Percentiles rank a stretch among this genome's conserved stretches.
These are phyloP conservation scores for Cyclotella cryptica DNA, from an alignment of 108 stramenopile genomes.

Conservation along the genomic window DNA sequence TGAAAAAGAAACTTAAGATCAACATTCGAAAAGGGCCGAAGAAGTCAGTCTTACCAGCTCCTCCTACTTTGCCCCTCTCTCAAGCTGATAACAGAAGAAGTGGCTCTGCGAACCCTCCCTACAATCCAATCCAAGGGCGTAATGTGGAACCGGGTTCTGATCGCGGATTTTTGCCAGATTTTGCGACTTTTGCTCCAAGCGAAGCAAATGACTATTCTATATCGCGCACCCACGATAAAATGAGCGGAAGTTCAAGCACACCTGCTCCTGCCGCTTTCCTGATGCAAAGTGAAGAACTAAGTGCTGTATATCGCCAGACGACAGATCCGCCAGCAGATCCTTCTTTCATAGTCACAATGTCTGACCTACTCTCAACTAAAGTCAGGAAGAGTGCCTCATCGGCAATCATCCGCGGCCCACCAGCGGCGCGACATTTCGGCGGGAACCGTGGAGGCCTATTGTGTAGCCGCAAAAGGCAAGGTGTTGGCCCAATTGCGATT, in stretches of 20 bases:
- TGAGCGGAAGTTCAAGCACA: no score
- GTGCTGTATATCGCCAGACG: neutral
- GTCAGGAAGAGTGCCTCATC: slow-evolving; percentile 82
- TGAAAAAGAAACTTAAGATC: slow-evolving; percentile 82
- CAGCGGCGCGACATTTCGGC: slow-evolving; percentile 89
- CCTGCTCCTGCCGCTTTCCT: no score
- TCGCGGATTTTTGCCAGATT: slow-evolving; percentile 14
- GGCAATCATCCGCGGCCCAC: slow-evolving; percentile 86
- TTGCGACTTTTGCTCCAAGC: slow-evolving; percentile 18
- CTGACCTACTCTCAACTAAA: slow-evolving; percentile 67
- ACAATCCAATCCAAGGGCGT: slow-evolving; percentile 7
- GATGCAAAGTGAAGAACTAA: neutral
- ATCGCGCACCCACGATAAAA: neutral
- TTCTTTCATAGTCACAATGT: slow-evolving; percentile 63
- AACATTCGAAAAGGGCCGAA: slow-evolving; percentile 73
- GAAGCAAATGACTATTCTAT: neutral
- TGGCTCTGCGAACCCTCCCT: slow-evolving; percentile 33
- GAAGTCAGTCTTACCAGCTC: slow-evolving; percentile 37
- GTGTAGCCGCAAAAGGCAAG: slow-evolving; percentile 25
- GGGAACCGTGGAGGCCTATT: slow-evolving; percentile 85
- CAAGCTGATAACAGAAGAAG: slow-evolving; percentile 42
- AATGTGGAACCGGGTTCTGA: neutral
- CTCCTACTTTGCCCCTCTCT: slow-evolving; percentile 45
- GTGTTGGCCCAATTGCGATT: slow-evolving; percentile 84
- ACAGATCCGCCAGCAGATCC: slow-evolving; percentile 19